phyloP scores from a whole-genome alignment of 306 rosid species.

The Begonia fuchsioides region DNA sequence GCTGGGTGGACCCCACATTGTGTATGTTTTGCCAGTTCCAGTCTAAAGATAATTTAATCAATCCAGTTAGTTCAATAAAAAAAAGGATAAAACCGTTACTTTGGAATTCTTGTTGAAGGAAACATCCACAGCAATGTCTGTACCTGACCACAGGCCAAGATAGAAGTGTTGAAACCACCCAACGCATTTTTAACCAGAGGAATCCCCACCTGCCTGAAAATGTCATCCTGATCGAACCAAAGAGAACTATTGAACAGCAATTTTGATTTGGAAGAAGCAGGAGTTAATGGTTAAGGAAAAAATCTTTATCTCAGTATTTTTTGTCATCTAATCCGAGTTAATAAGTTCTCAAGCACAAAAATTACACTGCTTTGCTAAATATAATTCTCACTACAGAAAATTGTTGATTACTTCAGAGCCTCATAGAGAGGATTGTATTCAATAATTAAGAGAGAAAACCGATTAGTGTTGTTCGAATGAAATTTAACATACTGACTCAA shows the following conservation, averaged over 20 bases:
- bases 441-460: no score
- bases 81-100: neutral
- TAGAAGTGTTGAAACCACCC: slow-evolving; percentile 80
- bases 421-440: no score
- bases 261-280: neutral
- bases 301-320: neutral
- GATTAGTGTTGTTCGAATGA: no score
- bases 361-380: no score
- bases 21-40: slow-evolving; percentile 85
- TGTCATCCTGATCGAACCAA: slow-evolving; percentile 54
- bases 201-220: slow-evolving; percentile 59
- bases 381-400: no score
- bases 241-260: slow-evolving; percentile 2
- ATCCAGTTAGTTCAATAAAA: neutral
- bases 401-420: no score
- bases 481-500: no score
- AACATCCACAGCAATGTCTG: neutral
- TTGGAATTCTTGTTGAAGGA: neutral
- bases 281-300: neutral
- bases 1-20: slow-evolving; percentile 92
- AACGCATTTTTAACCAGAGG: slow-evolving; percentile 71
- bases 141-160: slow-evolving; percentile 92
- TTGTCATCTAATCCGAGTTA: no score
- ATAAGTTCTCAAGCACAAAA: no score
- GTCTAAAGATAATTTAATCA: slow-evolving; percentile 26